Evolutionary conservation across 768 basidiomycete genomes (phyloP).

Genomic region (Pulveroboletus sp.): DNA sequence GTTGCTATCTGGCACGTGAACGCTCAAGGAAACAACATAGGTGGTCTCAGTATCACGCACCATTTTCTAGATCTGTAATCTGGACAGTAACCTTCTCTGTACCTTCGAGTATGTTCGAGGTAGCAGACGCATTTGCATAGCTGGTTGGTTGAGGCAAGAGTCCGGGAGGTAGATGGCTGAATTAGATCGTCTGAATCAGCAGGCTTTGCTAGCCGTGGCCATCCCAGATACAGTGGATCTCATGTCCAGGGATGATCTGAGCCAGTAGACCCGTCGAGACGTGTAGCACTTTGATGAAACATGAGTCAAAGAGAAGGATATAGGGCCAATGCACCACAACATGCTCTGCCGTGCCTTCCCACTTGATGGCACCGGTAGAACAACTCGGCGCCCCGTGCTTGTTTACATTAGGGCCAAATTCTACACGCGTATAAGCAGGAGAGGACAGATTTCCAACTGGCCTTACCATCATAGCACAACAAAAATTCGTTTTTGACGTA

Average conservation of each 20-base stretch:
- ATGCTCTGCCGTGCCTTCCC: slow-evolving; percentile 89
- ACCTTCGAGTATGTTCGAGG: slow-evolving; percentile 32
- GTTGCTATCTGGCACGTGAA: slow-evolving; percentile 46
- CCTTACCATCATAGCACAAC: slow-evolving; percentile 81
- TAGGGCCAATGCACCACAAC: slow-evolving; percentile 90
- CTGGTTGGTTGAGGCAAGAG: slow-evolving; percentile 24
- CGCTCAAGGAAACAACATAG: neutral
- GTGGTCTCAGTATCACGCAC: slow-evolving; percentile 40
- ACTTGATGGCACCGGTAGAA: slow-evolving; percentile 75
- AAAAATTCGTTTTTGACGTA: slow-evolving; percentile 86
- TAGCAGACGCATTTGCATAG: slow-evolving; percentile 21
- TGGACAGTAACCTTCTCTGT: slow-evolving; percentile 89
- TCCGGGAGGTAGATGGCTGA: slow-evolving; percentile 26
- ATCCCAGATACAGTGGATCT: slow-evolving; percentile 88
- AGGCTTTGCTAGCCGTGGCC: slow-evolving; percentile 50
- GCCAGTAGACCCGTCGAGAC: slow-evolving; percentile 75
- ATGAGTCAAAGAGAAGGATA: slow-evolving; percentile 81
- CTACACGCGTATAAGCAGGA: slow-evolving; percentile 35
- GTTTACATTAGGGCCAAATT: slow-evolving; percentile 91
- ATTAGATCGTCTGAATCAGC: slow-evolving; percentile 19
- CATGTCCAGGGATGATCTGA: slow-evolving; percentile 79
- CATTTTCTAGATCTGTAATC: slow-evolving; percentile 97
- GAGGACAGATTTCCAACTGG: neutral
- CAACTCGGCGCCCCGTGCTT: slow-evolving; percentile 88
- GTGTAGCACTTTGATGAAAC: slow-evolving; percentile 90